phyloP scores from a whole-genome alignment of 1,284 basidiomycete genomes.

The Filobasidium uniguttulatum region DNA sequence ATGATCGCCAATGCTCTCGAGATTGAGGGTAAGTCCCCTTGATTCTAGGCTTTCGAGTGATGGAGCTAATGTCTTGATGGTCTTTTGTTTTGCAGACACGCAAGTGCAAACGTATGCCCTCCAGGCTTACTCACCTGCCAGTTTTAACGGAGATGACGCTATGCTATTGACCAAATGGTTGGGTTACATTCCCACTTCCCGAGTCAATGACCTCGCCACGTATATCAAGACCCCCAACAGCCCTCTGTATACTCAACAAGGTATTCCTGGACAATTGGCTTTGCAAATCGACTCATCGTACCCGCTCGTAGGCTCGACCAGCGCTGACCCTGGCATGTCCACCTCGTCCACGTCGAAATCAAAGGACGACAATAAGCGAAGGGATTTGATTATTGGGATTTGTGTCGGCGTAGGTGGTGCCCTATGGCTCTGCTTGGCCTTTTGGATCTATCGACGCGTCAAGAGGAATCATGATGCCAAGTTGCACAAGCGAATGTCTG shows the following conservation, averaged over 20 bases:
- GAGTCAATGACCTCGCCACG: slow-evolving; percentile 28
- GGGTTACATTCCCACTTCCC: slow-evolving; percentile 32
- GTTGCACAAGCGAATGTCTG: slow-evolving; percentile 34
- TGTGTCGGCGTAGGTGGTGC: slow-evolving; percentile 34
- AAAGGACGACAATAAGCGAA: slow-evolving; percentile 19
- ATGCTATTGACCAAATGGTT: slow-evolving; percentile 36
- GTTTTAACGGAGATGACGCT: slow-evolving; percentile 25
- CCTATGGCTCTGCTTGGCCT: slow-evolving; percentile 33
- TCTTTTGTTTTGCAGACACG: slow-evolving; percentile 16
- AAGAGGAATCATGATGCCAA: slow-evolving; percentile 33
- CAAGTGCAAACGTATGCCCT: slow-evolving; percentile 34
- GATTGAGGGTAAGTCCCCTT: slow-evolving; percentile 19
- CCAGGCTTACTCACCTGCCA: slow-evolving; percentile 35
- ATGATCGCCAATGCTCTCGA: slow-evolving; percentile 29
- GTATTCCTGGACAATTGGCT: slow-evolving; percentile 34
- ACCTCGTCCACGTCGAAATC: slow-evolving; percentile 4
- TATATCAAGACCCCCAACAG: slow-evolving; percentile 28
- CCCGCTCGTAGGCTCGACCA: slow-evolving; percentile 26
- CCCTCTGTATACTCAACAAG: slow-evolving; percentile 35
- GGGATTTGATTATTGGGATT: slow-evolving; percentile 37
- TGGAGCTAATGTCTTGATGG: no score
- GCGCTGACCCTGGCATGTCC: slow-evolving; percentile 6
- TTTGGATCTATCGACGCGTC: slow-evolving; percentile 36
- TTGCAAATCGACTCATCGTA: slow-evolving; percentile 34
- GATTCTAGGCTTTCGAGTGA: neutral